Conservation (phyloP, 2,329 filamentous ascomycete genomes). For the Diaporthe eres region DNA sequence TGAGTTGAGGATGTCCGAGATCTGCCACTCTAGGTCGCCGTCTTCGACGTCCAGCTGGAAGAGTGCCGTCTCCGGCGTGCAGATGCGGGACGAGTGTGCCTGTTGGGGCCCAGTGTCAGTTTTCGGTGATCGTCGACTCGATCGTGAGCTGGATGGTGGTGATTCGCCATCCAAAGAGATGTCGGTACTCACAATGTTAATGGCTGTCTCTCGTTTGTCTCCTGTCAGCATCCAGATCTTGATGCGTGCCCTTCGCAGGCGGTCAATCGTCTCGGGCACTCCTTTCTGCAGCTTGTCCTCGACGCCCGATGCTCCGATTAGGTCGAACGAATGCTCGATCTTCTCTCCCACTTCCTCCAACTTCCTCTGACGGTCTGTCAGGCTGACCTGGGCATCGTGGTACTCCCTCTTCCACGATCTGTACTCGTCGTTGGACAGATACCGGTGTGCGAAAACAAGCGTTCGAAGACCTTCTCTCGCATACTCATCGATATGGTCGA, state of each 20-base stretch:
- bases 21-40: slow-evolving; percentile 76
- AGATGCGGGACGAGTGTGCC: slow-evolving; percentile 78
- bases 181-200: slow-evolving; percentile 74
- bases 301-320: slow-evolving; percentile 88
- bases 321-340: slow-evolving; percentile 82
- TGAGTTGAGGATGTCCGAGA: slow-evolving; percentile 74
- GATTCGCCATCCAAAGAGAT: background rate
- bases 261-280: slow-evolving; percentile 90
- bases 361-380: slow-evolving; percentile 79
- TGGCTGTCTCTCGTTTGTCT: slow-evolving; percentile 88
- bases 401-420: slow-evolving; percentile 87
- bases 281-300: slow-evolving; percentile 90
- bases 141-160: background rate
- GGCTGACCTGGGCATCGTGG: slow-evolving; percentile 82
- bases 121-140: too few relatives aligned
- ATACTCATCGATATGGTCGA: slow-evolving; percentile 91
- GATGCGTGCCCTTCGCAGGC: slow-evolving; percentile 85
- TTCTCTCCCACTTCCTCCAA: slow-evolving; percentile 85
- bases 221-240: slow-evolving; percentile 95
- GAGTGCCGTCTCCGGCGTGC: slow-evolving; percentile 81
- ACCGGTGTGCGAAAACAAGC: slow-evolving; percentile 83
- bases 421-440: slow-evolving; percentile 77
- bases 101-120: background rate
- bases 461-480: slow-evolving; percentile 88
- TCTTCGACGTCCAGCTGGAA: slow-evolving; percentile 78